Conservation (phyloP, 805 yeast species). For the Clavispora fructus region DNA sequence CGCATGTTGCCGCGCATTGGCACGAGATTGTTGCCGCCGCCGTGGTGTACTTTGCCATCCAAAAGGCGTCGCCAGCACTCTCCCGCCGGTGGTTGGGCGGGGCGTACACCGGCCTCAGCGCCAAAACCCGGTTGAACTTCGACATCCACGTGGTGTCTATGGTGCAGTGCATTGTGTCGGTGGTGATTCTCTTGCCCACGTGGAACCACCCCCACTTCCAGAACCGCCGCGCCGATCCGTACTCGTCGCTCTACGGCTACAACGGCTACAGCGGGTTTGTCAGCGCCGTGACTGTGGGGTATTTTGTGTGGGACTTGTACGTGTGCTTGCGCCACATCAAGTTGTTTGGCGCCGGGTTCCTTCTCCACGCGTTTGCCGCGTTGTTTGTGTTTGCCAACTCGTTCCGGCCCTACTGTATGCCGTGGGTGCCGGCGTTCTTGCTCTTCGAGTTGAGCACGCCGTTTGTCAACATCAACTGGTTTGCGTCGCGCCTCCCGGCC, state of each 20-base stretch:
- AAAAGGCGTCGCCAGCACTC: slow-evolving; percentile 47
- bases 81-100: slow-evolving; percentile 47
- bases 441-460: slow-evolving; percentile 89
- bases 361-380: slow-evolving; percentile 81
- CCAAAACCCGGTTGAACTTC: slow-evolving; percentile 59
- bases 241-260: slow-evolving; percentile 48
- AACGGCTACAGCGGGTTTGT: slow-evolving; percentile 75
- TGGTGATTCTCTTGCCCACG: slow-evolving; percentile 57
- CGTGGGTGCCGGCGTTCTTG: slow-evolving; percentile 78
- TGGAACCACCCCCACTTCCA: slow-evolving; percentile 49
- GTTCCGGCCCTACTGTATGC: slow-evolving; percentile 68
- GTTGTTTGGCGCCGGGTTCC: slow-evolving; percentile 75
- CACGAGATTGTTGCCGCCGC: slow-evolving; percentile 69
- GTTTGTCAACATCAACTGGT: slow-evolving; percentile 93
- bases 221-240: slow-evolving; percentile 38
- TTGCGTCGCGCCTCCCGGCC: slow-evolving; percentile 68
- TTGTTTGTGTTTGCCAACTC: slow-evolving; percentile 63
- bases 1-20: slow-evolving; percentile 49
- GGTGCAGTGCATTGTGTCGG: slow-evolving; percentile 71
- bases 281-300: slow-evolving; percentile 70
- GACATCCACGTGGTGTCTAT: slow-evolving; percentile 89
- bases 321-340: slow-evolving; percentile 61
- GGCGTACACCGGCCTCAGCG: slow-evolving; percentile 44
- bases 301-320: slow-evolving; percentile 83
- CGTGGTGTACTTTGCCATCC: slow-evolving; percentile 53